Evolutionary conservation across 1,284 basidiomycete genomes (phyloP), one percentile per base, ranked within the genome.

Genomic region (Cryptococcus sp.): DNA sequence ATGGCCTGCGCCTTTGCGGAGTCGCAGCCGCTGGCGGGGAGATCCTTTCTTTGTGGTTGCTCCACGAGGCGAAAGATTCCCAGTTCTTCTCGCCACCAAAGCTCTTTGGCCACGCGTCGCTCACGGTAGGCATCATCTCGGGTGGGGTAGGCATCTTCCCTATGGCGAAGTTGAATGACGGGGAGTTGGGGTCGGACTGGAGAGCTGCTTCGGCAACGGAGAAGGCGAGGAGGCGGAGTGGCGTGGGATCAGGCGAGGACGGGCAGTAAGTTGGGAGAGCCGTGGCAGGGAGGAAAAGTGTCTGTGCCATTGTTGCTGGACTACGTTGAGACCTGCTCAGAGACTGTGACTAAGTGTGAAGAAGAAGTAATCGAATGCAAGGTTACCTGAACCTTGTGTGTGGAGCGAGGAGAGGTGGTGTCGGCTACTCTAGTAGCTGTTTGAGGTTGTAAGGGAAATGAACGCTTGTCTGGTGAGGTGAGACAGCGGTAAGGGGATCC

Each of bases 201-300:
- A 77, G 67, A 3, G 73, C 73, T 11, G 75, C 71, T 56, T 77
- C 75, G 3, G 75, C 75, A 19, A 77, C 73, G 2, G 69, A 72
- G 56, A 69, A 72, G 1, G 75, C 75, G 41, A 77, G 65, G 38
- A 68, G 50, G 13, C 70, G 61, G n/a, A 73, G 70, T 7, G 64
- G 71, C 5, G 71, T 70, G 13, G 67, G 71, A 50, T 75, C 68
- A 19, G 69, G 67, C 30, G 65, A 68, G 16, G 54, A 62, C 27
- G 67, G 65, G 23, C 50, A 47, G 45, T 61, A 52, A 48, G 57
- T 47, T 20, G 56, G 46, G 25, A 50, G 52, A 15, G 52, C 41
- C 27, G 57, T 17, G 25, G 57, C 23, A 17, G 65, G 63, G 41
- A 66, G 54, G 52, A 66, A 55, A 46, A 72, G 52, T 25, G 60